These are phyloP conservation scores for Wallacemonas sp. DNA, from an alignment of 208 protist species.

Conservation along the genomic window DNA sequence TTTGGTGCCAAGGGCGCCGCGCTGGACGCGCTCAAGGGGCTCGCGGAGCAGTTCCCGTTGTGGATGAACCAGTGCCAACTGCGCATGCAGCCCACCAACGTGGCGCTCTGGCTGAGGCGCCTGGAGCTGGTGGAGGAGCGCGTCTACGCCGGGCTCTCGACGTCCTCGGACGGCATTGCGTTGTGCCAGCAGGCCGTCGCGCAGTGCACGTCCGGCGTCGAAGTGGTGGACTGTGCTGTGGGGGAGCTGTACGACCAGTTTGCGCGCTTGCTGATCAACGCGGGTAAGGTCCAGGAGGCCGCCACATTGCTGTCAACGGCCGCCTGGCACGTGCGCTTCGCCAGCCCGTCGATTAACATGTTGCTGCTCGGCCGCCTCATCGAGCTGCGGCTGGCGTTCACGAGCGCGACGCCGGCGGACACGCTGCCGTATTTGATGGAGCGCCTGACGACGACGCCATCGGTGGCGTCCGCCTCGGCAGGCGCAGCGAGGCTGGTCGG, in stretches of 20 bases:
- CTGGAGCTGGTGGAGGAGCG: slow-evolving; percentile 67
- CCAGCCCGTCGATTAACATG: slow-evolving; percentile 48
- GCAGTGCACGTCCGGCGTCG: slow-evolving; percentile 58
- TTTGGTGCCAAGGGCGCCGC: slow-evolving; percentile 28
- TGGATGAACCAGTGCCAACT: slow-evolving; percentile 75
- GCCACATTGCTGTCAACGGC: slow-evolving; percentile 48
- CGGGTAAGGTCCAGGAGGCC: slow-evolving; percentile 32
- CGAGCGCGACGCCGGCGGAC: slow-evolving; percentile 2
- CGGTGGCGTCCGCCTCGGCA: slow-evolving; percentile 25
- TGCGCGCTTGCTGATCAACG: slow-evolving; percentile 47
- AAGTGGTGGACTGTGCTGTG: slow-evolving; percentile 45
- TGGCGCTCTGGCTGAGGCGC: slow-evolving; percentile 76
- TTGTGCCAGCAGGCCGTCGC: slow-evolving; percentile 71
- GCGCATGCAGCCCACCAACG: slow-evolving; percentile 38
- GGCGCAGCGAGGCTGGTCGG: not conserved
- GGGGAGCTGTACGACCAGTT: slow-evolving; percentile 64
- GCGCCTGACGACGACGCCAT: slow-evolving; percentile 27
- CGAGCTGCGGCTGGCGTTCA: slow-evolving; percentile 53
- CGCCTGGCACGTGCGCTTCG: slow-evolving; percentile 67
- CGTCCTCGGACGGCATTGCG: slow-evolving; percentile 32
- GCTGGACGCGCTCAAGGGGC: slow-evolving; percentile 25
- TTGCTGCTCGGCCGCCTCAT: slow-evolving; percentile 60
- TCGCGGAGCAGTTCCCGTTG: slow-evolving; percentile 55
- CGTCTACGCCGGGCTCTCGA: slow-evolving; percentile 32
- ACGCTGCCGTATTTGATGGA: slow-evolving; percentile 20